Base-by-base conservation (phyloP, 148 eudicot species). In the Persicaria maculosa region DNA sequence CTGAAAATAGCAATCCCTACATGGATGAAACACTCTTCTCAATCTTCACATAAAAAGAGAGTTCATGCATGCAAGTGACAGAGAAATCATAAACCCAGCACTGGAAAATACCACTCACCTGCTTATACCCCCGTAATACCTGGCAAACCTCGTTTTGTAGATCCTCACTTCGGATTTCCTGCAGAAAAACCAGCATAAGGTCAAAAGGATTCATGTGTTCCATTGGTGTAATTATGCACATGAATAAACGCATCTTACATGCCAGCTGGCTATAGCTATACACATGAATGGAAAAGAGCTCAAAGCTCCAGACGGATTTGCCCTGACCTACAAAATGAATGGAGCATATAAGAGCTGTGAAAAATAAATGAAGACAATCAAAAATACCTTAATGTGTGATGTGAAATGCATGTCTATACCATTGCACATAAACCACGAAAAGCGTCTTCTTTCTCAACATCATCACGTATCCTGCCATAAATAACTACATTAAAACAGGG, bases 361-460 rank as follows among this genome's bases (percentile, higher is more conserved):
- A 57, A 22, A 15, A 54, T 55, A 55, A 9, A 43, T 54, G 47
- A 54, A 25, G 22, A 47, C 40, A 22, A 5, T 12, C 11, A 43
- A 74, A 31, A 61, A 62, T 65, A 43, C 25, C 22, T 7, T 44
- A 50, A 20, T 50, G 65, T 48, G 50, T 59, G 69, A 75, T 19
- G 6, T 40, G 74, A 46, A 58, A 72, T n/a, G 47, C 14, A 78
- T 67, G 47, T 61, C 48, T 79, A 77, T 74, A 95, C 98, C 93
- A 92, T 74, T n/a, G 98, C 96, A 77, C 97, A 95, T 87, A 95
- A 84, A 80, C 98, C 98, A 74, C 96, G 91, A 83, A 95, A 95
- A 44, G 98, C 98, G 71, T 95, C 98, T 84, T 95, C 98, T 80
- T 95, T 95, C 80, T 95, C 98, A 31, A 91, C 77, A 78, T 92